Percentiles rank a stretch among this genome's conserved stretches.
These are phyloP conservation scores for Cornus controversa DNA, from an alignment of 148 eudicot genomes.

Conservation along the genomic window DNA sequence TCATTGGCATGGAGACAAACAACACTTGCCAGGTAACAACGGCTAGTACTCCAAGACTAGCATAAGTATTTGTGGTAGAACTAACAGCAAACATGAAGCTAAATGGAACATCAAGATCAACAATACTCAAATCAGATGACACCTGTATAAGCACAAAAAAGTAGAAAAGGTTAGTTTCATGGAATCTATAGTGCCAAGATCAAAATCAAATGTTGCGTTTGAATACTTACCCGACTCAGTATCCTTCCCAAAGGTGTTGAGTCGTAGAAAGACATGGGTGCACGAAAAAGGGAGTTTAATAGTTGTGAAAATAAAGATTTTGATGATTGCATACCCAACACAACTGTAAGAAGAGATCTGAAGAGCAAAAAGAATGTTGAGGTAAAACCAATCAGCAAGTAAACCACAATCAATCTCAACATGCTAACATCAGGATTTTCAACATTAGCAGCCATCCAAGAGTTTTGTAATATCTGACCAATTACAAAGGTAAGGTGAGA, in stretches of 20 bases:
- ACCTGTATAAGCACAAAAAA: constrained; percentile 34
- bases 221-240: constrained; percentile 54
- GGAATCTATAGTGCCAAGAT: background rate
- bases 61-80: constrained; percentile 41
- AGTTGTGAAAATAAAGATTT: constrained; percentile 56
- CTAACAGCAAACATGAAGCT: constrained; percentile 46
- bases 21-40: constrained; percentile 80
- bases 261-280: constrained; percentile 81
- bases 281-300: constrained; percentile 62
- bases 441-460: constrained; percentile 80
- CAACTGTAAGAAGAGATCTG: constrained; percentile 47
- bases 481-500: constrained; percentile 38
- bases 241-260: constrained; percentile 84
- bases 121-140: constrained; percentile 68
- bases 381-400: constrained; percentile 52
- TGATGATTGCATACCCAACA: constrained; percentile 57
- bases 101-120: constrained; percentile 71
- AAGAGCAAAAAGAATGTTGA: constrained; percentile 41
- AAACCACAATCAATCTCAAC: constrained; percentile 53
- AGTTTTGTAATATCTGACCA: constrained; percentile 63
- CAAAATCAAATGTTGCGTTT: background rate
- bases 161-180: background rate
- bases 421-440: constrained; percentile 52
- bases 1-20: constrained; percentile 63
- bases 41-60: constrained; percentile 56